A percentile compares a stretch with the other conserved stretches of the same genome.
Conservation (phyloP, 176 grass and related monocot species). For the Rhynchospora pubera region DNA sequence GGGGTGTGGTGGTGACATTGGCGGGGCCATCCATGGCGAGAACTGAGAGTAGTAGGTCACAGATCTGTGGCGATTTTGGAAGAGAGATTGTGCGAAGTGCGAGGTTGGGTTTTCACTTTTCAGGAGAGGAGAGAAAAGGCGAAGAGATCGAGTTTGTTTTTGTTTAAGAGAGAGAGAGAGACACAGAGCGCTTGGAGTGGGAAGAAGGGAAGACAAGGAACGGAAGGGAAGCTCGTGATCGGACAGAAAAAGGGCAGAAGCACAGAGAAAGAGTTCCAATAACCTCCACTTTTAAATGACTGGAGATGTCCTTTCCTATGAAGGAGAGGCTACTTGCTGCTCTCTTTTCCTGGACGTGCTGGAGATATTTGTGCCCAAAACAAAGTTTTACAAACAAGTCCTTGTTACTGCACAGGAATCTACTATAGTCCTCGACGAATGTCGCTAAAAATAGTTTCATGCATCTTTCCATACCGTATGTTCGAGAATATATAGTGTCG, state of each 20-base stretch:
- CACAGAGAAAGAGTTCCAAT: not conserved
- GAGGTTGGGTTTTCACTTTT: not conserved
- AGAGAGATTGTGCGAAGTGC: conserved; percentile 8
- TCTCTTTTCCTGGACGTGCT: not conserved
- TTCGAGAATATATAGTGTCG: too few species aligned
- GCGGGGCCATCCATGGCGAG: conserved; percentile 15
- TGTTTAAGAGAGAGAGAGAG: not conserved
- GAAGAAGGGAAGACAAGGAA: conserved; percentile 48
- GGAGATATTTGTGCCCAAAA: not conserved
- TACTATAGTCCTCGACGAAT: too few species aligned
- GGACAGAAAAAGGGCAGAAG: conserved; percentile 1
- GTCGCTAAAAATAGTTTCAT: too few species aligned
- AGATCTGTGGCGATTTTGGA: not conserved
- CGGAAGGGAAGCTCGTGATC: conserved; percentile 40
- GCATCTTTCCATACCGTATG: too few species aligned
- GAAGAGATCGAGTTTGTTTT: not conserved
- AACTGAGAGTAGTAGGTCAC: not conserved
- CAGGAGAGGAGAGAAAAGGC: not conserved
- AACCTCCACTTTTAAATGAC: not conserved
- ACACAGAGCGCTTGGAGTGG: not conserved
- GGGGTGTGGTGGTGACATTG: conserved; percentile 27
- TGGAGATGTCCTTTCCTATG: not conserved
- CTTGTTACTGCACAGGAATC: not conserved
- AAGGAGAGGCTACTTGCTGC: not conserved
- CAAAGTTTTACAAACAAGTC: not conserved